Percentiles rank a stretch among this genome's conserved stretches.
These are phyloP conservation scores for Madurella mycetomatis DNA, from an alignment of 2,329 filamentous ascomycete species.

Conservation along the genomic window DNA sequence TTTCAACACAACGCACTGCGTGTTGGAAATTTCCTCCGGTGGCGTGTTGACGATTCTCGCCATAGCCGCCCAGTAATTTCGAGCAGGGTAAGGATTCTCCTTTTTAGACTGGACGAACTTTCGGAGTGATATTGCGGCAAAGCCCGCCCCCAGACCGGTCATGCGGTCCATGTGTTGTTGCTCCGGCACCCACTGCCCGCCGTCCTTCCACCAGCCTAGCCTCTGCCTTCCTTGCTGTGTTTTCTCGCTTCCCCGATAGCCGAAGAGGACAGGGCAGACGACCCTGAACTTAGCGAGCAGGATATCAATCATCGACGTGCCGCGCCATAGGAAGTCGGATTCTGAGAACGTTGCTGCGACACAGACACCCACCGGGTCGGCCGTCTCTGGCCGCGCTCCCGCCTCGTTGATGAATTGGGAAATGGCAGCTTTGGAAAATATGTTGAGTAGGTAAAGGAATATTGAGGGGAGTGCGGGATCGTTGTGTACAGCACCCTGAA, in stretches of 20 bases:
- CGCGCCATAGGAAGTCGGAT: constrained; percentile 58
- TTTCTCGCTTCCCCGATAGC: constrained; percentile 70
- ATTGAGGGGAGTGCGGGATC: constrained; percentile 50
- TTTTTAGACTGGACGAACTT: constrained; percentile 70
- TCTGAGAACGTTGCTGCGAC: constrained; percentile 65
- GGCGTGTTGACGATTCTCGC: constrained; percentile 74
- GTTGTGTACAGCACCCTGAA: constrained; percentile 40
- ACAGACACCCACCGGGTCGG: constrained; percentile 69
- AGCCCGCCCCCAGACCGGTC: constrained; percentile 79
- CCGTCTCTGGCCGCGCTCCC: constrained; percentile 53
- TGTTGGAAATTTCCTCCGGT: constrained; percentile 61
- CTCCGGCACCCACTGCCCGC: constrained; percentile 57
- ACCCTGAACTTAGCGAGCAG: constrained; percentile 78
- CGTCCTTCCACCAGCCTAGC: constrained; percentile 70
- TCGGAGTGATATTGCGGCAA: constrained; percentile 74
- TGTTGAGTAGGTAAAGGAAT: constrained; percentile 68
- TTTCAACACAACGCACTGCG: constrained; percentile 66
- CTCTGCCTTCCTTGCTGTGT: constrained; percentile 61
- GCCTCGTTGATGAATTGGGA: constrained; percentile 62
- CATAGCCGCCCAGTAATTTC: constrained; percentile 77
- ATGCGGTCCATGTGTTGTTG: constrained; percentile 77
- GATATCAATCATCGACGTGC: constrained; percentile 67
- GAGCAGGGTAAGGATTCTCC: constrained; percentile 70
- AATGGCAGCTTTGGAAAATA: constrained; percentile 64
- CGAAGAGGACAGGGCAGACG: constrained; percentile 80